Percentiles rank a stretch among this genome's conserved stretches.
phyloP scores from a whole-genome alignment of 768 basidiomycete species.

The Trametes elegans region DNA sequence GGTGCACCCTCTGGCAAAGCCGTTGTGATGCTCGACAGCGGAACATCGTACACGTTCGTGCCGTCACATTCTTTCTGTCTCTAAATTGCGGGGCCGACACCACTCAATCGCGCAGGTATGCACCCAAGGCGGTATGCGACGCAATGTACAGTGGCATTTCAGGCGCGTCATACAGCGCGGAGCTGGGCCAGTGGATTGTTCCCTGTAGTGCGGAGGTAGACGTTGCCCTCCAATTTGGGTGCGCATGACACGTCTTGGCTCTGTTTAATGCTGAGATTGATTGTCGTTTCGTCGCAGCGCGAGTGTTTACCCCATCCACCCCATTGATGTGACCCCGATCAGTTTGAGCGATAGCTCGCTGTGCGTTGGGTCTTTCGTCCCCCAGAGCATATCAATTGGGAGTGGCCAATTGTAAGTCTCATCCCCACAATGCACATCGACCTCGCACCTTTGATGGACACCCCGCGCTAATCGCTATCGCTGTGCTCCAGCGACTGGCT shows the following conservation, averaged over 20 bases:
- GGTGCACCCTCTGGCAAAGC: conserved; percentile 67
- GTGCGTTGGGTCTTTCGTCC: conserved; percentile 78
- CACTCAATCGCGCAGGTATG: conserved; percentile 49
- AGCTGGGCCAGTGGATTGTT: conserved; percentile 62
- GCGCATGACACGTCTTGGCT: conserved; percentile 23
- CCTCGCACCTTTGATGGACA: background rate
- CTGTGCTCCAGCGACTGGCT: conserved; percentile 64
- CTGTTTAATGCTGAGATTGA: background rate
- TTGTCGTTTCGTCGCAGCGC: conserved; percentile 47
- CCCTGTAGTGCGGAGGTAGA: conserved; percentile 77
- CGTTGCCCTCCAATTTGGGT: conserved; percentile 79
- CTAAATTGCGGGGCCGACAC: background rate
- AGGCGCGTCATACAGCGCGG: conserved; percentile 59
- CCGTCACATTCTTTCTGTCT: background rate
- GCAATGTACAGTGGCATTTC: conserved; percentile 66
- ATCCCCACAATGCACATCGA: background rate
- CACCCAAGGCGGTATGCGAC: conserved; percentile 57
- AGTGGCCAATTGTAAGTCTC: conserved; percentile 62
- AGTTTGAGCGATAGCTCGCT: conserved; percentile 41
- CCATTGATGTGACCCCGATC: conserved; percentile 66
- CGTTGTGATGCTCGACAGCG: conserved; percentile 76
- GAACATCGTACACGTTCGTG: conserved; percentile 75
- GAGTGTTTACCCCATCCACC: conserved; percentile 76
- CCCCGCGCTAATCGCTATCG: background rate
- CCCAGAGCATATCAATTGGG: conserved; percentile 55